Base-by-base conservation (phyloP, 768 basidiomycete species). In the Termitomyces eurrhizus region DNA sequence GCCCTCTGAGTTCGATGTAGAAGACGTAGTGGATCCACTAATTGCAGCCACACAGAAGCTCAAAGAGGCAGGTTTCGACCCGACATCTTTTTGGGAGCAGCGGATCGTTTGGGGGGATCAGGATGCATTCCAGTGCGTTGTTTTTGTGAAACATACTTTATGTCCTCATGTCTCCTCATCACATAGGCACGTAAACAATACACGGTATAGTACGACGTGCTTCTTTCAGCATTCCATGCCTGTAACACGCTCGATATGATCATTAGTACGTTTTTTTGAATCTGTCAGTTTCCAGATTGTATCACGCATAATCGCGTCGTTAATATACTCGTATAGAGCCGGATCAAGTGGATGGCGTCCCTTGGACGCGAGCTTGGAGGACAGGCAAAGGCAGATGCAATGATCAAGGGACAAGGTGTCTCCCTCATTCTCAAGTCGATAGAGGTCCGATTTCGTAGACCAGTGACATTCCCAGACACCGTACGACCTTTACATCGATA, bases 51-150 rank as follows among this genome's bases (percentile, higher is more conserved):
- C 73, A 36, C 64, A 67, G 32, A 76, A 75, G 60, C 68, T 89
- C 26, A 65, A 70, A 12, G 63, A 32, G 68, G 77, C 64, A 18
- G 87, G 88, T 0, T 84, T 83, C 62, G 86, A 90, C 67, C 78
- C 83, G 2, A 64, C 70, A 32, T 88, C 87, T n/a, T 85, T 92
- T 58, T 90, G 86, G 86, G 87, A 90, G 67, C 90, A 92, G 67
- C 75, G 74, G 14, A 81, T 92, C n/a, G 84, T 80, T 0, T 92
- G 90, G 90, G 90, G 90, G 54, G 87, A 92, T 63, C 85, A 88
- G 35, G 90, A 92, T 65, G 75, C 90, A 0, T 90, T 91, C 68
- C 86, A 86, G 90, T 90, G 69, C 46, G 88, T 78, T 21, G 18
- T 35, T 18, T 18, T 51, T 41, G 2, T 33, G 11, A 4, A 9